Percentiles rank a stretch among this genome's conserved stretches.
phyloP scores from a whole-genome alignment of 768 basidiomycete species.

The Lentinus brumalis region DNA sequence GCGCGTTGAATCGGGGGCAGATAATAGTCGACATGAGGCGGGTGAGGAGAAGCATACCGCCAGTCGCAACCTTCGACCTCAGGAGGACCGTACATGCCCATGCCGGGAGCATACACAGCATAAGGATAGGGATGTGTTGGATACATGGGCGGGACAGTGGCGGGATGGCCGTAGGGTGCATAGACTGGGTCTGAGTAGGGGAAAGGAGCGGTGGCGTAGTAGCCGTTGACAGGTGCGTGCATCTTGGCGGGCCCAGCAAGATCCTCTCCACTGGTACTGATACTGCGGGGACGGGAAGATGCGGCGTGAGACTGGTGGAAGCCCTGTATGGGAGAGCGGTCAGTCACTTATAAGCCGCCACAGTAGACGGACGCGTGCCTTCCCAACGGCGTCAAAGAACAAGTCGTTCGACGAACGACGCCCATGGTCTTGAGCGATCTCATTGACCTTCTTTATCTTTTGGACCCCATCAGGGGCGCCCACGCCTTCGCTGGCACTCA shows the following conservation, averaged over 20 bases:
- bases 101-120: slow-evolving; percentile 6
- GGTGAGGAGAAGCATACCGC: slow-evolving; percentile 15
- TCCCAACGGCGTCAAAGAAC: slow-evolving; percentile 41
- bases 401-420: slow-evolving; percentile 40
- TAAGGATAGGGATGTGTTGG: slow-evolving; percentile 11
- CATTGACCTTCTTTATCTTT: slow-evolving; percentile 16
- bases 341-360: slow-evolving; percentile 3
- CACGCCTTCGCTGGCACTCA: slow-evolving; percentile 33
- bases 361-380: slow-evolving; percentile 16
- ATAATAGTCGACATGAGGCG: slow-evolving; percentile 16
- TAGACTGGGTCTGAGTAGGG: slow-evolving; percentile 12
- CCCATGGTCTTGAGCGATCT: slow-evolving; percentile 29
- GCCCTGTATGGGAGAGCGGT: slow-evolving; percentile 7
- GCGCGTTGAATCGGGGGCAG: slow-evolving; percentile 4
- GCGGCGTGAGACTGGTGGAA: slow-evolving; percentile 13
- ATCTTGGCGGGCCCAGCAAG: slow-evolving; percentile 6
- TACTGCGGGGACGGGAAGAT: slow-evolving; percentile 18
- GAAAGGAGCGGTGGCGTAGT: slow-evolving; percentile 6
- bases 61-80: slow-evolving; percentile 5
- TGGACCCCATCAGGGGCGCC: slow-evolving; percentile 20
- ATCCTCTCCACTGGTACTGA: slow-evolving; percentile 22
- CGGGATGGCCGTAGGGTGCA: neutral
- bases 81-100: neutral
- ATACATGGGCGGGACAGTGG: slow-evolving; percentile 3
- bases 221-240: slow-evolving; percentile 10